Evolutionary conservation across 108 stramenopile genomes (phyloP), one percentile per base, ranked within the genome.

Genomic region (Cyclotella choctawhatcheeana): DNA sequence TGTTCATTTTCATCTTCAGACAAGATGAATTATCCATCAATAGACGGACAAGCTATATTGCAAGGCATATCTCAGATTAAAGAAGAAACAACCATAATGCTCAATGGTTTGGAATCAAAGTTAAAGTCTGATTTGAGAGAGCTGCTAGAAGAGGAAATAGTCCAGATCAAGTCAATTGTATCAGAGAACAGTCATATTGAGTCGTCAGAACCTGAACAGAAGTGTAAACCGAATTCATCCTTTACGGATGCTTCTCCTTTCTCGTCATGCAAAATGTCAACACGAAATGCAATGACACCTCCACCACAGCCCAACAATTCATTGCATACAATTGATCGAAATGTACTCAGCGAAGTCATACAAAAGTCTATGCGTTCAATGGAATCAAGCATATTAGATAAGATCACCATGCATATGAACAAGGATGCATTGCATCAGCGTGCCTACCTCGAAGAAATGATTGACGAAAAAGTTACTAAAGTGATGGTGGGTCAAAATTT

Each of bases 391-490:
- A 70, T 77, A 44, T 18, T 77, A 5, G 31, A 64, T 27, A 71
- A 64, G 44, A 50, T 77, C 24, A 64, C 58, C 21, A 35, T 52
- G 5, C 44, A 65, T 13, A 50, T 77, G 44, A 32, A 58, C 6
- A 56, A 33, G 1, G 63, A 67, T 58, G 59, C 40, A 21, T n/a
- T 43, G 18, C 61, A 64, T 16, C 69, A 77, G 24, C 63, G 48
- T 34, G 51, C 40, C 18, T 44, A 30, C 56, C 37, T 77, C 16
- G 69, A 71, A 59, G 69, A 58, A 35, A 70, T 77, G 5, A 56
- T 77, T n/a, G 69, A 71, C 50, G 69, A 58, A 25, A 77, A 69
- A 18, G 55, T 77, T 2, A 58, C 77, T 4, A 64, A 56, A 30
- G 69, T 48, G 2, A 77, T 70, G 40, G 54, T 47, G 20, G 68